Evolutionary conservation across 768 basidiomycete genomes (phyloP), one percentile per base, ranked within the genome.

Genomic region (Rhodotorula diobovata): DNA sequence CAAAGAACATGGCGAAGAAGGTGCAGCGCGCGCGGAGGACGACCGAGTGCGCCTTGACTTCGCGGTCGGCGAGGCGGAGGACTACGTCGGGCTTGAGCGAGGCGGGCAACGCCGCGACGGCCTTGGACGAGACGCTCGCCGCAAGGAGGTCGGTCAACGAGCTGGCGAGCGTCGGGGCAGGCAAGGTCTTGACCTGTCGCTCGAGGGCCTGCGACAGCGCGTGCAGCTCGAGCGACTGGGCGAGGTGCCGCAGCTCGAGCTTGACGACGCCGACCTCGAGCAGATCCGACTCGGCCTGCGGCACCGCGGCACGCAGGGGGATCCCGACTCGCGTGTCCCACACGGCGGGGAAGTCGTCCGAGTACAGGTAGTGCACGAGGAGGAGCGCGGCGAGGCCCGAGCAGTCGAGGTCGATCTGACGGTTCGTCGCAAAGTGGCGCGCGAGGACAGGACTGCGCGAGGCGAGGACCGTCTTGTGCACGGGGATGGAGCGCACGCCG

Each of bases 1-100:
- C 86, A 79, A 95, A 93, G 81, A 99, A 89, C 43, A 85, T 85
- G 18, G 86, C 82, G 78, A 99, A 97, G 76, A 96, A 89, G 5
- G 86, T 84, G 34, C 89, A 93, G 2, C 94, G 86, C 0, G 91
- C 86, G 20, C 91, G 85, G n/a, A 99, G 83, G 28, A 97, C 79
- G 18, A 83, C 79, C 0, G 93, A 92, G 78, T 95, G 88, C 4
- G 85, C 85, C 0, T 61, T 59, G 15, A 96, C 84, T 4, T 85
- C 82, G 61, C 82, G 81, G 75, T 96, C 92, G 1, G 83, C 84
- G 14, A 97, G 82, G 51, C 84, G 82, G 14, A 99, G 79, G 18
- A 90, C 80, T 25, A 93, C 87, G 74, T 98, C 91, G 2, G 79
- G 78, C 6, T 35, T 45, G 21, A 64, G 63, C 28, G 23, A 15